phyloP scores from a whole-genome alignment of 352 stramenopile species.

The Phytophthora ohioensis region DNA sequence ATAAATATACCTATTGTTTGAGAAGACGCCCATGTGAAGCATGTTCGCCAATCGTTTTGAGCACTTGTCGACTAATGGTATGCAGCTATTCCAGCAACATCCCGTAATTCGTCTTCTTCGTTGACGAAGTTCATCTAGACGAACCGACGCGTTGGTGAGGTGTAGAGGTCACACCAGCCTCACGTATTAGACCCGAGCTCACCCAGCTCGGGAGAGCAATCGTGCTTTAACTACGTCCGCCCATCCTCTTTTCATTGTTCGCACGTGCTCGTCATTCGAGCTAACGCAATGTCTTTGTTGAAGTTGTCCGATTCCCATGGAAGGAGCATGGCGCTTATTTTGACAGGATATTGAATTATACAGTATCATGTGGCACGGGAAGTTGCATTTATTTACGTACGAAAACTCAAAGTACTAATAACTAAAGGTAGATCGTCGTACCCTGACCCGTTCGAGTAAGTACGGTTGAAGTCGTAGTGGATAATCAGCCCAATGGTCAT shows the following conservation, averaged over 20 bases:
- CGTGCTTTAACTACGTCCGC: background rate
- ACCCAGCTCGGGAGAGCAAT: background rate
- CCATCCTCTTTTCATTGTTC: conserved; percentile 10
- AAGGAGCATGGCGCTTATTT: background rate
- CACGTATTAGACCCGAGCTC: background rate
- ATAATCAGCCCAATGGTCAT: conserved; percentile 7
- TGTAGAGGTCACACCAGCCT: background rate
- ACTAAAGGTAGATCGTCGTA: background rate
- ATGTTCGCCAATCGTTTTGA: no score
- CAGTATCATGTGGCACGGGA: background rate
- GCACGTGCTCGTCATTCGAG: conserved; percentile 5
- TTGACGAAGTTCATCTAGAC: no score
- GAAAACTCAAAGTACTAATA: background rate
- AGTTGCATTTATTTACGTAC: background rate
- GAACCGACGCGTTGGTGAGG: no score
- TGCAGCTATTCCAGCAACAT: no score
- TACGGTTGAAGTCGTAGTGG: conserved; percentile 23
- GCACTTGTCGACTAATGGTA: no score
- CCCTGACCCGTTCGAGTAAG: conserved; percentile 4
- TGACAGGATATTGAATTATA: background rate
- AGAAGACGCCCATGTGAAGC: no score
- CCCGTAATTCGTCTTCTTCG: no score
- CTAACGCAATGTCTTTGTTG: conserved; percentile 7
- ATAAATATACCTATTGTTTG: no score
- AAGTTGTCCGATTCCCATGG: background rate